Base-by-base conservation (phyloP, 2,329 filamentous ascomycete species). In the Colletotrichum sidae region DNA sequence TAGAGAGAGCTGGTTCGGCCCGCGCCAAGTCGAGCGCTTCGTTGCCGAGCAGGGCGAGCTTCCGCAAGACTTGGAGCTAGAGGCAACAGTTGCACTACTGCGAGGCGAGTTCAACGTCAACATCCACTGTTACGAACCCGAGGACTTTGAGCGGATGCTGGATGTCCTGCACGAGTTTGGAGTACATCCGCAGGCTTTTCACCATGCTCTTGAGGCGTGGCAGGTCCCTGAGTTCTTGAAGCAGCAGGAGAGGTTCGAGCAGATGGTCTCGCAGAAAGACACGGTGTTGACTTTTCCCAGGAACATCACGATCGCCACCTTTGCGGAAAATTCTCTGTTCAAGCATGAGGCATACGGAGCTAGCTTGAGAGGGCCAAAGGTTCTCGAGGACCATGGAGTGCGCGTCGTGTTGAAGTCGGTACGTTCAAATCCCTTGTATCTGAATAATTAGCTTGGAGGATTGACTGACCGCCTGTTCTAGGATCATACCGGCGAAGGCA, bases 121-220 rank as follows among this genome's bases (percentile, higher is more conserved):
- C 57, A 74, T 80, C 33, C 80, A 83, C 70, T 81, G 80, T 69
- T 83, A 82, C 58, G 76, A 80, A 64, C 72, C 77, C 1, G 74
- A 81, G 52, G 80, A 82, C 63, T 71, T 82, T 44, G 77, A 80
- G 61, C 76, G 79, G 37, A 79, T 81, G 75, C 71, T 81, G 11
- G 72, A 72, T 8, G 75, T 80, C 63, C 76, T 75, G 39, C 75
- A 78, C 37, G 80, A 81, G 67, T 82, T 81, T 70, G 77, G 76
- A 1, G 79, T 78, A 64, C 71, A 73, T 10, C 75, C 81, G 15
- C 70, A 75, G 49, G 79, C 78, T 2, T 80, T 80, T 52, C 79
- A 81, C 60, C 79, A 81, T 65, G 78, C 77, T 2, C 69, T 77
- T n/a, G 70, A 73, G 44, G 78, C 79, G 6, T 79, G 77, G 77